These are phyloP conservation scores for Begonia loranthoides DNA, from an alignment of 306 rosid species.

Conservation along the genomic window DNA sequence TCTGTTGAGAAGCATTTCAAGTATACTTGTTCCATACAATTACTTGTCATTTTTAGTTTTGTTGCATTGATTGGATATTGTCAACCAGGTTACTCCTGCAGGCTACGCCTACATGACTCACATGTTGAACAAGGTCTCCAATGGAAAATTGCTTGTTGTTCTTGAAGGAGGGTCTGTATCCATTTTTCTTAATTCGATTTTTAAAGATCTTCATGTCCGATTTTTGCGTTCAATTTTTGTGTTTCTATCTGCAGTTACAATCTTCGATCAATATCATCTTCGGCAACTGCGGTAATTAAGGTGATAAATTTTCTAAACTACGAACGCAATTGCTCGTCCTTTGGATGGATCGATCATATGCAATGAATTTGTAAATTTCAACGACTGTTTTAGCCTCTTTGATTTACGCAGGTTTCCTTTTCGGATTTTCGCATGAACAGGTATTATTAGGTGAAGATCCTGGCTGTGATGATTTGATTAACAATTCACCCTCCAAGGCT, in stretches of 20 bases:
- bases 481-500: conserved; percentile 46
- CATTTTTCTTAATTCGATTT: conserved; percentile 13
- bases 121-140: conserved; percentile 57
- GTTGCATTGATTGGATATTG: background rate
- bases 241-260: conserved; percentile 62
- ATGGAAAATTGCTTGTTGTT: conserved; percentile 92
- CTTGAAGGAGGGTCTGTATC: conserved; percentile 95
- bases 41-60: too few relatives aligned
- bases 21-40: too few relatives aligned
- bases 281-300: conserved; percentile 86
- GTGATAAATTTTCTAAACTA: conserved; percentile 23
- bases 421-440: conserved; percentile 23
- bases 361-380: too few relatives aligned
- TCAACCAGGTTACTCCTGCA: conserved; percentile 67
- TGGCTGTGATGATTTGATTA: conserved; percentile 25
- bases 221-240: conserved; percentile 8
- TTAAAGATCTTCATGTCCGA: conserved; percentile 4
- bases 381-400: background rate
- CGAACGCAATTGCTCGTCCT: background rate
- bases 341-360: background rate
- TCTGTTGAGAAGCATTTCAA: too few relatives aligned
- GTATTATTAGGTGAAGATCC: conserved; percentile 67
- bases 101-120: conserved; percentile 93
- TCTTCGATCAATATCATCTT: conserved; percentile 91
- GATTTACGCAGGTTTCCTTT: conserved; percentile 12